Evolutionary conservation across 257 asterid genomes (phyloP).

Genomic region (Petunia secreta): DNA sequence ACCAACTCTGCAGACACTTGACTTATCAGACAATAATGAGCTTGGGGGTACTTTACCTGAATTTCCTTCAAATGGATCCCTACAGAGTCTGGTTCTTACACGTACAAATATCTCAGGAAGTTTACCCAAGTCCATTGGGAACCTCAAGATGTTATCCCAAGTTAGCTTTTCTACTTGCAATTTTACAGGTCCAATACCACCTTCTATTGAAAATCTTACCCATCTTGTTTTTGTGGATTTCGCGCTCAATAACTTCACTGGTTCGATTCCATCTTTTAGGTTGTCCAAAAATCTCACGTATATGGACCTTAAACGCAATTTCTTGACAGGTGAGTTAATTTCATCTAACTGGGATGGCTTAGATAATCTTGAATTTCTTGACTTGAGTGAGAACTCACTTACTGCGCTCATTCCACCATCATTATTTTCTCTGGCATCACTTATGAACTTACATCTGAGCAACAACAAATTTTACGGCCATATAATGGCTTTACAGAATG

Average conservation of each 20-base stretch:
- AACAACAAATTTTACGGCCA: slow-evolving; percentile 48
- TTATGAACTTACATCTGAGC: slow-evolving; percentile 40
- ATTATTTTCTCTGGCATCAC: slow-evolving; percentile 46
- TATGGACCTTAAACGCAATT: slow-evolving; percentile 41
- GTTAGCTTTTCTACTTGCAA: slow-evolving; percentile 45
- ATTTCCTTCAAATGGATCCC: slow-evolving; percentile 36
- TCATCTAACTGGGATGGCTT: slow-evolving; percentile 47
- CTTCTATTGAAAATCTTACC: slow-evolving; percentile 37
- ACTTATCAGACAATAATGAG: slow-evolving; percentile 12
- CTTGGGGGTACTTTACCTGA: slow-evolving; percentile 46
- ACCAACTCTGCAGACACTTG: slow-evolving; percentile 22
- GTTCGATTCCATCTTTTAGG: slow-evolving; percentile 44
- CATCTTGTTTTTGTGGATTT: slow-evolving; percentile 45
- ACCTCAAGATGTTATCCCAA: slow-evolving; percentile 39
- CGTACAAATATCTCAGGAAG: slow-evolving; percentile 45
- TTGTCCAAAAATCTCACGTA: slow-evolving; percentile 43
- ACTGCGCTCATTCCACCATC: slow-evolving; percentile 46
- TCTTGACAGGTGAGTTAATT: slow-evolving; percentile 44
- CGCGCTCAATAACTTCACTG: slow-evolving; percentile 43
- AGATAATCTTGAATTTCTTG: slow-evolving; percentile 29
- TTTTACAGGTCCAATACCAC: slow-evolving; percentile 53
- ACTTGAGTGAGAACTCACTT: slow-evolving; percentile 43
- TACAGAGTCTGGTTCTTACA: slow-evolving; percentile 40
- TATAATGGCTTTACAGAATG: slow-evolving; percentile 29
- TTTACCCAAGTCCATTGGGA: slow-evolving; percentile 45